Evolutionary conservation across 768 basidiomycete genomes (phyloP).

Genomic region (Russula compacta): DNA sequence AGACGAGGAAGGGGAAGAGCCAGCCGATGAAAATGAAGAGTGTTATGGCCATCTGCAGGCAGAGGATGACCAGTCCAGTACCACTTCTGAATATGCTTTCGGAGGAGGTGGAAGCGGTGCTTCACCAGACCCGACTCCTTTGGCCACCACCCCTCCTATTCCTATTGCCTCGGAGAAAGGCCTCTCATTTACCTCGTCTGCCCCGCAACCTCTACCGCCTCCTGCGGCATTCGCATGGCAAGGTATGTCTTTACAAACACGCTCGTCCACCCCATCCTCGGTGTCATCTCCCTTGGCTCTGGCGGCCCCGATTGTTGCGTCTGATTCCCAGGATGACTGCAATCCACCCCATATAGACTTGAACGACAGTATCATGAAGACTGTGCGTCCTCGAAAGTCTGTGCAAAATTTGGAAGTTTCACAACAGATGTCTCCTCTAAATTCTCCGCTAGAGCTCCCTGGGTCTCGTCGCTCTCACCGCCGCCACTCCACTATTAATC

Average conservation of each 20-base stretch:
- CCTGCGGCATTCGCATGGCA: constrained; percentile 32
- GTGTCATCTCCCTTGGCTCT: constrained; percentile 81
- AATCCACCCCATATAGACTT: constrained; percentile 57
- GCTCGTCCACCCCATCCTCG: constrained; percentile 83
- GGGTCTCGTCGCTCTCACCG: constrained; percentile 50
- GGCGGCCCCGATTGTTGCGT: constrained; percentile 75
- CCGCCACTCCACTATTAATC: constrained; percentile 53
- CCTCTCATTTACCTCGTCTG: constrained; percentile 15
- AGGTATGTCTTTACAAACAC: constrained; percentile 47
- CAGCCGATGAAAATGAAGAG: constrained; percentile 19
- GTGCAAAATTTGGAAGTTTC: constrained; percentile 57
- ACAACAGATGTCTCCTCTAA: constrained; percentile 59
- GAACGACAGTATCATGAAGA: constrained; percentile 40
- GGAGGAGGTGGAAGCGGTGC: constrained; percentile 29
- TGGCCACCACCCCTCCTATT: constrained; percentile 46
- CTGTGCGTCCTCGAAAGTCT: constrained; percentile 58
- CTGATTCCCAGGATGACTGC: constrained; percentile 45
- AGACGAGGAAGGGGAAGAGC: constrained; percentile 34
- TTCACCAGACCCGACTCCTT: constrained; percentile 57
- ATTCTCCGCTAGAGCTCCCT: constrained; percentile 44
- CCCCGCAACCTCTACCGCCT: constrained; percentile 24
- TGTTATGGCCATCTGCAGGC: constrained; percentile 16
- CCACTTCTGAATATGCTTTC: constrained; percentile 57
- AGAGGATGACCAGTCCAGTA: constrained; percentile 48
- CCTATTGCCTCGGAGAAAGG: constrained; percentile 17